Conservation (phyloP, 257 asterid genomes). For the Mitragyna speciosa region DNA sequence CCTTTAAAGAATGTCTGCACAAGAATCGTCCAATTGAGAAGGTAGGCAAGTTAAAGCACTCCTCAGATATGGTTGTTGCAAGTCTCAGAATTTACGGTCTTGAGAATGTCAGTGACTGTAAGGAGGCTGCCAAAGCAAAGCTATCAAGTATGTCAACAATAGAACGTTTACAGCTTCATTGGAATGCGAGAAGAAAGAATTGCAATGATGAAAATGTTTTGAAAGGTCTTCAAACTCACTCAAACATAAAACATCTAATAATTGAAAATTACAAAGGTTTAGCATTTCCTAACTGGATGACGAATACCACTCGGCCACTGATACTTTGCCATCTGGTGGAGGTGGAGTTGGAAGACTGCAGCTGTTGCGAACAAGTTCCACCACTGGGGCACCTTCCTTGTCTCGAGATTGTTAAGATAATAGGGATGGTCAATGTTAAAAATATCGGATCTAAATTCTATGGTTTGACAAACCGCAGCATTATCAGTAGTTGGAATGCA, state of each 20-base stretch:
- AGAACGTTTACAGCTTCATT: not conserved
- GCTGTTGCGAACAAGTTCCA: slow-evolving; percentile 21
- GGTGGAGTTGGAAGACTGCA: not conserved
- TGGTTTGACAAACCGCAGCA: not conserved
- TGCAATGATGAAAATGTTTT: slow-evolving; percentile 10
- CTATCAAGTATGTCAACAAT: not conserved
- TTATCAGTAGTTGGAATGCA: not conserved
- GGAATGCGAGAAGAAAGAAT: not conserved
- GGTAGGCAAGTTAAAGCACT: not conserved
- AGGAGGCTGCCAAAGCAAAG: not conserved
- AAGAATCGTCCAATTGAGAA: not conserved
- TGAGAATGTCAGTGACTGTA: not conserved
- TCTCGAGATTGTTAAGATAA: not conserved
- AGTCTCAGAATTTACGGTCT: slow-evolving; percentile 3
- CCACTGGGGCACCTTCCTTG: slow-evolving; percentile 26
- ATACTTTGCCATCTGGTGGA: slow-evolving; percentile 4
- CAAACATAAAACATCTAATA: slow-evolving; percentile 14
- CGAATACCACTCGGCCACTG: not conserved
- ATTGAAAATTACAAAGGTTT: slow-evolving; percentile 10
- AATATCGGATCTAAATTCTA: not conserved
- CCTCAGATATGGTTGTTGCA: not conserved
- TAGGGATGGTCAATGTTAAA: not conserved
- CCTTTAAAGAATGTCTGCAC: not conserved
- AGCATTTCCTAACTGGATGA: slow-evolving; percentile 26
- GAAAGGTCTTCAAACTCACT: slow-evolving; percentile 29